Conservation (phyloP, 345 rosid species). For the Eucalyptus rudis region DNA sequence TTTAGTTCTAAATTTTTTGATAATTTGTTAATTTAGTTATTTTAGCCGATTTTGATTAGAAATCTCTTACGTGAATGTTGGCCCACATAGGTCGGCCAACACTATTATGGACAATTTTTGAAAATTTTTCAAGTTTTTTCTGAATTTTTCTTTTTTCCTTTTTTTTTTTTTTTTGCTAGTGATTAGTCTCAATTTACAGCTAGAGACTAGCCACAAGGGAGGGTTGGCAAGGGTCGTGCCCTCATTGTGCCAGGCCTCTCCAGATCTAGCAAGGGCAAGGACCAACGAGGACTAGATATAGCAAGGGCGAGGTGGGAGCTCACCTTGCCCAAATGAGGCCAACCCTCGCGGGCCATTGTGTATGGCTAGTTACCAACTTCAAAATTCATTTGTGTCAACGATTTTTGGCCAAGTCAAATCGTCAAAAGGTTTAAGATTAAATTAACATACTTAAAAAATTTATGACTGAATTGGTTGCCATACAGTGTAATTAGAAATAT, state of each 20-base stretch:
- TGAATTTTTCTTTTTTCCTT: neutral
- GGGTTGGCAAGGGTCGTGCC: neutral
- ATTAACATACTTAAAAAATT: neutral
- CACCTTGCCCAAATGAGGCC: neutral
- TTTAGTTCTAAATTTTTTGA: neutral
- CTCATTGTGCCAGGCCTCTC: accelerated
- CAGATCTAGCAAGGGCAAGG: neutral
- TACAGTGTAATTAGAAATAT: neutral
- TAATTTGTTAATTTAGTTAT: neutral
- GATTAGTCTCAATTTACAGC: accelerated
- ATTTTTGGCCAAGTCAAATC: accelerated
- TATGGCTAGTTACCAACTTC: accelerated
- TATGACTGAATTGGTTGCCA: accelerated
- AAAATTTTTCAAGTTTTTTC: neutral
- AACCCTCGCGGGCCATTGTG: accelerated
- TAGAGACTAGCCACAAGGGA: neutral
- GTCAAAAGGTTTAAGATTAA: accelerated
- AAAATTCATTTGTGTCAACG: neutral
- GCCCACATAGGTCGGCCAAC: accelerated
- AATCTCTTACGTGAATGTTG: too few relatives aligned
- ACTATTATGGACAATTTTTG: neutral
- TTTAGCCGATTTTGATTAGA: accelerated
- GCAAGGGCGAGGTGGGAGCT: neutral
- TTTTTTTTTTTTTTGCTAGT: neutral
- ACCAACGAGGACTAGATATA: neutral